Evolutionary conservation across 2,329 filamentous ascomycete genomes (phyloP), one percentile per base, ranked within the genome.

Genomic region (Fusarium brachygibbosum): DNA sequence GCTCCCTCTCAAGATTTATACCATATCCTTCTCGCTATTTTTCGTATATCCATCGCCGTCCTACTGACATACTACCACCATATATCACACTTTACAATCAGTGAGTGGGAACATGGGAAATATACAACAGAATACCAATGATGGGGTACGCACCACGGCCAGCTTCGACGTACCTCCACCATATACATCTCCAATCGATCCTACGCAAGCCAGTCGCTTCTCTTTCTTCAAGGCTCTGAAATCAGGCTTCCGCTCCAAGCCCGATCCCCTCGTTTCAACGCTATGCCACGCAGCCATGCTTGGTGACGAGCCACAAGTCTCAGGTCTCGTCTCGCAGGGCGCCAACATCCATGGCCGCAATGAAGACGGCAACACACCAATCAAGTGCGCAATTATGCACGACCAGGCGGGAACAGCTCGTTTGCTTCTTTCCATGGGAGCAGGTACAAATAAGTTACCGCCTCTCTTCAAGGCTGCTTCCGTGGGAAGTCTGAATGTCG

Each of bases 341-440:
- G 42, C n/a, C 12, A 63, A 48, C 14, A 23, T 63, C 8, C 45
- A 63, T 19, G 58, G 60, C 9, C 48, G 58, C 3, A 63, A 56
- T 6, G 48, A 56, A 12, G 49, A 63, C 5, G 60, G 60, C 3
- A 38, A 63, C 16, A 63, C 60, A 6, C 41, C 60, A 1, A n/a
- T 63, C 1, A 48, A 42, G 8, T 63, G 60, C 1, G 49, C 60
- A 2, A 63, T 63, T 1, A 16, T 13, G 17, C 19, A 17, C 0
- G 60, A 63, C 6, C 58, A 63, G 32, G 49, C 32, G 2, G 31
- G 25, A 3, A 35, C 60, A 1, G 28, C 35, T 19, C 2, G 25
- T 3, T 14, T 56, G 5, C 58, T 63, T 6, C 10, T 63, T 11
- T 53, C 52, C 1, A 59, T 37, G 5, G 60, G 58, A 7, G 60